Evolutionary conservation across 163 green algal species (phyloP), one percentile per base, ranked within the genome.

Genomic region (Scenedesmus sp.): DNA sequence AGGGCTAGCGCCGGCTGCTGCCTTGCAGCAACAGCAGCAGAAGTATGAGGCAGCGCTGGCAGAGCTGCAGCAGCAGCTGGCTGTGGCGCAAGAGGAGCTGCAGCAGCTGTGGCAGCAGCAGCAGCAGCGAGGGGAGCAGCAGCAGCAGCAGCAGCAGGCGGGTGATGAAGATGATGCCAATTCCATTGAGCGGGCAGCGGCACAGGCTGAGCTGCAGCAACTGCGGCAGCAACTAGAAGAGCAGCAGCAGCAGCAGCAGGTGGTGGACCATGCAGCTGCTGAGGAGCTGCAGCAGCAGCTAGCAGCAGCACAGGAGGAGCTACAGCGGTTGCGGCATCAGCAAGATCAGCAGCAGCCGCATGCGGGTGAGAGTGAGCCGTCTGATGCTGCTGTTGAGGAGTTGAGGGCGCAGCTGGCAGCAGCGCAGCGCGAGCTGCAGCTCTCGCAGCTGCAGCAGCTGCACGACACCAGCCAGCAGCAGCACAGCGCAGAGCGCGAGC

Each of bases 161-260:
- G 23, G 46, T 70, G 82, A 15, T 87, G 55, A 4, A 54, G 82
- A 12, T 46, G 54, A 52, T 87, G 82, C 67, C 2, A 9, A 55
- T 6, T 55, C 82, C 6, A 54, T 54, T 52, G 8, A 46, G 54
- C 84, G 81, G 84, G 60, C 84, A 57, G 84, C 55, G 26, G 56
- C 15, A 26, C 12, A 89, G 60, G 84, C 84, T 26, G 74, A 55
- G 23, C 59, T 91, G 76, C 76, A 91, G 74, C 34, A 70, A 54
- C 20, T 79, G 74, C 46, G 77, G 70, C 20, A 74, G 23, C 55
- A 62, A 12, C 52, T 87, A 6, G 7, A 87, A 46, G n/a, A 91
- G 88, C 88, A 87, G 88, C 79, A 87, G 55, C n/a, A 81, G 73
- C n/a, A 82, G 86, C 86, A 83, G 18, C 60, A 74, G 56, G 2